phyloP scores from a whole-genome alignment of 2,329 filamentous ascomycete species.

The Polychaeton citri region DNA sequence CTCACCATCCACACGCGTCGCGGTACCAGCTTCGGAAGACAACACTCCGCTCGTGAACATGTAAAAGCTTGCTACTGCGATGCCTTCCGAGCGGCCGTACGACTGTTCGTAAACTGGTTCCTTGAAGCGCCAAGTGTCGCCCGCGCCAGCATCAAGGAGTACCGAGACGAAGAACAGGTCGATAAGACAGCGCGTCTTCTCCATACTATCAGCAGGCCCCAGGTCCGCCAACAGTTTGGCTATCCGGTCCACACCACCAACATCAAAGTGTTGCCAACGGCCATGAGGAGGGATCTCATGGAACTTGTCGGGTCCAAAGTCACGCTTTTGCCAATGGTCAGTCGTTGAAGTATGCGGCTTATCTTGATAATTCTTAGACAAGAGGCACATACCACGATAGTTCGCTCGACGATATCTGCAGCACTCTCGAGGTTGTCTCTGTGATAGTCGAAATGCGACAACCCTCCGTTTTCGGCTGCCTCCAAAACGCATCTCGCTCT shows the following conservation, averaged over 20 bases:
- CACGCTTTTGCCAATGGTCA: no score
- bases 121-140: constrained; percentile 75
- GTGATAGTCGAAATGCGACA: background rate
- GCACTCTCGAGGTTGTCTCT: background rate
- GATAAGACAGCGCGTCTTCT: constrained; percentile 56
- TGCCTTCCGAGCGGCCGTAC: constrained; percentile 70
- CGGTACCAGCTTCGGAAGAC: constrained; percentile 58
- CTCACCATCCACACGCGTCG: constrained; percentile 56
- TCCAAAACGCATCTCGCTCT: background rate
- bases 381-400: background rate
- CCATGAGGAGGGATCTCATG: constrained; percentile 65
- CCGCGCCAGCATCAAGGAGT: constrained; percentile 69
- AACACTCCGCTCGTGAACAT: constrained; percentile 85
- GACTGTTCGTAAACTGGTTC: constrained; percentile 66
- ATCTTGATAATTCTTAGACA: no score
- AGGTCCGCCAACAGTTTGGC: constrained; percentile 52
- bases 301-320: constrained; percentile 29
- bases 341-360: no score
- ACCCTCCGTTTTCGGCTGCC: background rate
- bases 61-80: constrained; percentile 59
- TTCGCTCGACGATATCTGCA: background rate
- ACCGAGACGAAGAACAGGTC: constrained; percentile 66
- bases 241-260: constrained; percentile 58
- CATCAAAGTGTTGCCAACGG: constrained; percentile 63
- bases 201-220: constrained; percentile 52